These are phyloP conservation scores for Penicillium corylophilum DNA, from an alignment of 2,329 filamentous ascomycete genomes.

Conservation along the genomic window DNA sequence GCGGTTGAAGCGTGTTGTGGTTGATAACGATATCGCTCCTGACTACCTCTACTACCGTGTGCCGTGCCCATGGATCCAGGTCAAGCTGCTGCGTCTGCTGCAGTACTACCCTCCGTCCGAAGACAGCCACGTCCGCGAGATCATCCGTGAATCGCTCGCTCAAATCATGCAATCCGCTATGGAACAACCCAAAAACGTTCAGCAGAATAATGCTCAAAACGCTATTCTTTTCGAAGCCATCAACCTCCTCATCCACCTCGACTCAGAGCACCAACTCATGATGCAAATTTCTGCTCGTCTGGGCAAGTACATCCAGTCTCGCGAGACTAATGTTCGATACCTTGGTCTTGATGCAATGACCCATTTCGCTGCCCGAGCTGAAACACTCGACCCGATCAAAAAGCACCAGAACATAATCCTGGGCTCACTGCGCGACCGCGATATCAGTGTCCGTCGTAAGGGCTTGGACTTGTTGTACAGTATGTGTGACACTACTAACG, in stretches of 20 bases:
- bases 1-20: conserved; percentile 81
- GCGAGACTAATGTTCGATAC: conserved; percentile 96
- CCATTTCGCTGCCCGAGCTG: conserved; percentile 87
- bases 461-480: conserved; percentile 95
- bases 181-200: conserved; percentile 95
- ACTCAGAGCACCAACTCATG: conserved; percentile 93
- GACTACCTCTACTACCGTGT: conserved; percentile 99
- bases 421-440: conserved; percentile 86
- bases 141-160: conserved; percentile 88
- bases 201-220: conserved; percentile 98
- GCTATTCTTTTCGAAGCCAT: conserved; percentile 98
- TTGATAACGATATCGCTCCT: conserved; percentile 82
- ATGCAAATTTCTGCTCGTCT: conserved; percentile 88
- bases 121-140: conserved; percentile 83
- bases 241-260: conserved; percentile 95
- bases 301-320: conserved; percentile 92
- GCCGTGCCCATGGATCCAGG: conserved; percentile 97
- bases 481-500: conserved; percentile 98
- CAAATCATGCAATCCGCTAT: conserved; percentile 88
- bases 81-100: conserved; percentile 85
- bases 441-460: conserved; percentile 95
- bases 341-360: conserved; percentile 97
- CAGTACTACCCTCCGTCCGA: conserved; percentile 99
- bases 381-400: conserved; percentile 95
- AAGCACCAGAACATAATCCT: conserved; percentile 97